Conservation (phyloP, 2,329 filamentous ascomycete genomes). For the Ceratocystis variospora region DNA sequence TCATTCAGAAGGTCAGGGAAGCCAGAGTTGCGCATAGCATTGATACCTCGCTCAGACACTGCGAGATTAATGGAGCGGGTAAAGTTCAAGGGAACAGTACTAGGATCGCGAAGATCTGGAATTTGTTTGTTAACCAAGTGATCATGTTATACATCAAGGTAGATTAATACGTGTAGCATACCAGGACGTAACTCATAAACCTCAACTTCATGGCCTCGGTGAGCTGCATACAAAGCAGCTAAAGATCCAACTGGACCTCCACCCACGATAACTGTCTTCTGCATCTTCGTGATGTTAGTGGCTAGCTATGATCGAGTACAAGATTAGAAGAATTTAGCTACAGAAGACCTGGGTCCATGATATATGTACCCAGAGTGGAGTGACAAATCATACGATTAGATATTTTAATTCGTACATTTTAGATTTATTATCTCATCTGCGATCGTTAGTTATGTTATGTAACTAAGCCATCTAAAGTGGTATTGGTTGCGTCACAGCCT, state of each 20-base stretch:
- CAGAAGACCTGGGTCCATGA: not conserved
- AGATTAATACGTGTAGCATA: slow-evolving; percentile 34
- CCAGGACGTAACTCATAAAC: slow-evolving; percentile 87
- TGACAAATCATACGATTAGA: not conserved
- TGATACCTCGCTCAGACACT: slow-evolving; percentile 83
- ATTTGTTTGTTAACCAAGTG: not conserved
- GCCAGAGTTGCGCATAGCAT: slow-evolving; percentile 62
- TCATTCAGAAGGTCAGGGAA: slow-evolving; percentile 54
- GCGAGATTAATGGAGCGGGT: slow-evolving; percentile 98
- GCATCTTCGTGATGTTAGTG: slow-evolving; percentile 21
- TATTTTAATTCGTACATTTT: not conserved
- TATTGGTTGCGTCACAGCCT: not conserved
- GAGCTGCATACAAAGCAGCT: slow-evolving; percentile 82
- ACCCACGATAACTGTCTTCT: slow-evolving; percentile 74
- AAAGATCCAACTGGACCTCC: slow-evolving; percentile 88
- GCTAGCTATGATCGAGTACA: not conserved
- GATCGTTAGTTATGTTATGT: not conserved
- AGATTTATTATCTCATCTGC: not conserved
- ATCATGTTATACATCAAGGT: not conserved
- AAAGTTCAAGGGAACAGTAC: slow-evolving; percentile 79
- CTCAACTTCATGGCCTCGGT: slow-evolving; percentile 77
- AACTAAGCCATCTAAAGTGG: not conserved
- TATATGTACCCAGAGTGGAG: not conserved
- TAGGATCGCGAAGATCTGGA: slow-evolving; percentile 70
- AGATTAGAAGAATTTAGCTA: not conserved